Conservation (phyloP, 495 filamentous ascomycete genomes). For the Cercophora newfieldiana region DNA sequence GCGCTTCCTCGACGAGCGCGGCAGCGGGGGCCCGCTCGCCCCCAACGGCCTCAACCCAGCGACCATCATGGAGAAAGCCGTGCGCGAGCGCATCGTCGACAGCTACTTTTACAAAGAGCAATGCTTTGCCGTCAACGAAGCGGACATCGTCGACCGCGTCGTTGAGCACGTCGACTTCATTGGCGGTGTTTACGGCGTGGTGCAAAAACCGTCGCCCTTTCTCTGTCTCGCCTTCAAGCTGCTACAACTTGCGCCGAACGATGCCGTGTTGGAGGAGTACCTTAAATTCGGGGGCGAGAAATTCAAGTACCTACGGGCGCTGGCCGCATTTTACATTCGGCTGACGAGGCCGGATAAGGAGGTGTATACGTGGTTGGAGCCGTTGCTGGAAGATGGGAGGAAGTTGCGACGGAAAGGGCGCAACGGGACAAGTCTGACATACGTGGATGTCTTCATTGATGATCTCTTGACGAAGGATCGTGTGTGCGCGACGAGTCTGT, state of each 20-base stretch:
- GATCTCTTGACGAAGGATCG: conserved; percentile 86
- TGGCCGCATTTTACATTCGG: conserved; percentile 92
- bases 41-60: conserved; percentile 80
- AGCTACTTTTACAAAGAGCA: conserved; percentile 98
- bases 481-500: conserved; percentile 87
- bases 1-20: conserved; percentile 75
- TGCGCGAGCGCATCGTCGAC: conserved; percentile 91
- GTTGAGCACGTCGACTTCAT: conserved; percentile 75
- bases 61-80: conserved; percentile 86
- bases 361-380: conserved; percentile 79
- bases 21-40: conserved; percentile 49
- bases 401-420: conserved; percentile 77
- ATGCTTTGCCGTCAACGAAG: conserved; percentile 92
- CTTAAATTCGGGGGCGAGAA: conserved; percentile 69
- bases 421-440: conserved; percentile 70
- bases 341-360: conserved; percentile 81
- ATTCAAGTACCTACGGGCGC: conserved; percentile 85
- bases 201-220: conserved; percentile 86
- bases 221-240: conserved; percentile 95
- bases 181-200: conserved; percentile 80
- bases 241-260: conserved; percentile 77
- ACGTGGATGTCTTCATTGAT: conserved; percentile 92
- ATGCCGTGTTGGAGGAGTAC: conserved; percentile 79
- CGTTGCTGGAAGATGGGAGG: conserved; percentile 75
- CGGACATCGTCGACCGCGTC: conserved; percentile 85